Conservation (phyloP, 768 basidiomycete genomes). For the Lentinula edodes region DNA sequence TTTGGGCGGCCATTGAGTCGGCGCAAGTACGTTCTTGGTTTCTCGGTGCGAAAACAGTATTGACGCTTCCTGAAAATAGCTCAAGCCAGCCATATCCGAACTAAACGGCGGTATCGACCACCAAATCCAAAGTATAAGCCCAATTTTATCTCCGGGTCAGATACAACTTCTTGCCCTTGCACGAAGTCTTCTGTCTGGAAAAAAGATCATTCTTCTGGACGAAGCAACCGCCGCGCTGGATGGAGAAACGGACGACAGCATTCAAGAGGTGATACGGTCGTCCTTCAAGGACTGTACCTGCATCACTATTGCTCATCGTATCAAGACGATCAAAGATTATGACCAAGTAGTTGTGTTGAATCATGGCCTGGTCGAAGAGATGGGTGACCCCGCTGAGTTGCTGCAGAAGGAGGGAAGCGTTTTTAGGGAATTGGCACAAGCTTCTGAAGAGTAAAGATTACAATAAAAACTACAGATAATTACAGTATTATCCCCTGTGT, state of each 20-base stretch:
- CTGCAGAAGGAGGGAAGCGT: constrained; percentile 31
- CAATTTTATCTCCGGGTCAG: constrained; percentile 7
- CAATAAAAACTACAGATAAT: no score
- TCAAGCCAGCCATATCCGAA: constrained; percentile 8
- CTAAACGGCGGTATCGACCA: constrained; percentile 9
- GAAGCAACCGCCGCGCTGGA: constrained; percentile 34
- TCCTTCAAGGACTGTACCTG: constrained; percentile 45
- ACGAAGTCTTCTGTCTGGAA: constrained; percentile 48
- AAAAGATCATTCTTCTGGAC: constrained; percentile 49
- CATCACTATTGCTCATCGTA: constrained; percentile 48
- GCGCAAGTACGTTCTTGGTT: constrained; percentile 1
- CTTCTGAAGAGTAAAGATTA: neutral
- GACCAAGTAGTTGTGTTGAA: constrained; percentile 54
- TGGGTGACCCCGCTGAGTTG: constrained; percentile 35
- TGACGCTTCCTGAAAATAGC: neutral
- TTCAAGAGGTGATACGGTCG: constrained; percentile 37
- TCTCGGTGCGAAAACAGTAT: neutral
- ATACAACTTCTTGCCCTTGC: constrained; percentile 49
- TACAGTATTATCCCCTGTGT: no score
- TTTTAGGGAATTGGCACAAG: constrained; percentile 25
- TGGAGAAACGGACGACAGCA: constrained; percentile 46
- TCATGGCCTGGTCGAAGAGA: constrained; percentile 44
- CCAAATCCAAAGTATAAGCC: constrained; percentile 5
- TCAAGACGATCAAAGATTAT: constrained; percentile 45
- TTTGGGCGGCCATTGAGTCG: constrained; percentile 10